These are phyloP conservation scores for Corniculantispora saksenae DNA, from an alignment of 2,329 filamentous ascomycete species.

Conservation along the genomic window DNA sequence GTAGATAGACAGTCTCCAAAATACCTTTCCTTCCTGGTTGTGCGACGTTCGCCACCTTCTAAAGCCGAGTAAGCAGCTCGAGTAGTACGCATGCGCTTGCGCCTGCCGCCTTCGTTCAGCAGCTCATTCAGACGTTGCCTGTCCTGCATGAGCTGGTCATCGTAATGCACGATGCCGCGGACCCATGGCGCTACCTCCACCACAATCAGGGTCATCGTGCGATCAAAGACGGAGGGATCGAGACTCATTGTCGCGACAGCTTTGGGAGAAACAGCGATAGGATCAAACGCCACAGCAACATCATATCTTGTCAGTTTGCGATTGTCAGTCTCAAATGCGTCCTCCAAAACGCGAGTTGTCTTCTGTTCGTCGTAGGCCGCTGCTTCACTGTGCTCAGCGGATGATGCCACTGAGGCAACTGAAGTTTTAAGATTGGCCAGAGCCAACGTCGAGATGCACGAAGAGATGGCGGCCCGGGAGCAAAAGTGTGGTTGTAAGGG, in stretches of 20 bases:
- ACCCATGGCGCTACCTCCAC: constrained; percentile 87
- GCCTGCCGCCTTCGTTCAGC: constrained; percentile 56
- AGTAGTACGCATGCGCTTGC: constrained; percentile 66
- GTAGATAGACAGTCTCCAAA: constrained; percentile 65
- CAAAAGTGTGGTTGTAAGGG: constrained; percentile 32
- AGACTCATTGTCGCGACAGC: constrained; percentile 43
- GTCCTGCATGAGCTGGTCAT: constrained; percentile 69
- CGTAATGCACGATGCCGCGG: constrained; percentile 79
- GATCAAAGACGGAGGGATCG: constrained; percentile 75
- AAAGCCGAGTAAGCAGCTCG: constrained; percentile 74
- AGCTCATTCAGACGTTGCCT: constrained; percentile 63
- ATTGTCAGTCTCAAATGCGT: constrained; percentile 34
- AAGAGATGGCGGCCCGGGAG: constrained; percentile 30
- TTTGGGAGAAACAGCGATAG: constrained; percentile 56
- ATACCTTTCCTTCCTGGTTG: constrained; percentile 70
- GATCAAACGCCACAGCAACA: constrained; percentile 61
- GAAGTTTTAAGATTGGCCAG: constrained; percentile 26
- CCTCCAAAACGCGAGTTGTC: constrained; percentile 40
- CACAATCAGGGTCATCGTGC: constrained; percentile 63
- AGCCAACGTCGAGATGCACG: constrained; percentile 31
- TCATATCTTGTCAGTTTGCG: constrained; percentile 49
- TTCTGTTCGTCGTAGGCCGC: constrained; percentile 29
- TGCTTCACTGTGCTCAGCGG: constrained; percentile 19
- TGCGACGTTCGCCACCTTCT: constrained; percentile 69
- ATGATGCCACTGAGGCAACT: constrained; percentile 25